phyloP scores from a whole-genome alignment of 305 asterid genomes.

The Vinca major region DNA sequence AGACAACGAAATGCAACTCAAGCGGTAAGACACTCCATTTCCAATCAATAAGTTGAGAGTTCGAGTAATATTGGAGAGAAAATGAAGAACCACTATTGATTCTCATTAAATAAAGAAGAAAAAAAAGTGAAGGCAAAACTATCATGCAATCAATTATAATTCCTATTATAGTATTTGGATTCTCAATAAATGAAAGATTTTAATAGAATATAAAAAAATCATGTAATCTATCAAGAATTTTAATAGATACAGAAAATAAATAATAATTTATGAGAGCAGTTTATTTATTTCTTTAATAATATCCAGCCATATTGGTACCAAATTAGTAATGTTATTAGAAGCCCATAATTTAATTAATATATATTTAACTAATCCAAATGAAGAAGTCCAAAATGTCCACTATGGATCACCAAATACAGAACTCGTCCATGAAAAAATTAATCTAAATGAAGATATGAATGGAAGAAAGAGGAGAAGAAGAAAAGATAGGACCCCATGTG shows the following conservation, averaged over 20 bases:
- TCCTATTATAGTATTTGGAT: not conserved
- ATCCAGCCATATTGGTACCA: not conserved
- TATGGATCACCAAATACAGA: not conserved
- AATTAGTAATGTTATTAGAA: not conserved
- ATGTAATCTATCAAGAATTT: too few species aligned
- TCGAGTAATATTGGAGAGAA: too few species aligned
- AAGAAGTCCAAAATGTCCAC: not conserved
- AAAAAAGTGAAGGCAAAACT: not conserved
- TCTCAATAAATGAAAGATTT: not conserved
- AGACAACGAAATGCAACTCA: too few species aligned
- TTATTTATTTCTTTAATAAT: too few species aligned
- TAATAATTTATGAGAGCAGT: too few species aligned
- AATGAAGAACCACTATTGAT: too few species aligned
- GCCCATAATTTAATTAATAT: not conserved
- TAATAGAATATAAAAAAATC: too few species aligned
- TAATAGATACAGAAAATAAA: too few species aligned
- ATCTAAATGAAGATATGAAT: slow-evolving; percentile 11
- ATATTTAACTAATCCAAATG: not conserved
- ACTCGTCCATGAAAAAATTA: not conserved
- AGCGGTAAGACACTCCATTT: too few species aligned
- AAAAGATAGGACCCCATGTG: slow-evolving; percentile 27
- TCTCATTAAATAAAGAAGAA: too few species aligned
- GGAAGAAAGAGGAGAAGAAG: not conserved
- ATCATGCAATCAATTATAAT: not conserved
- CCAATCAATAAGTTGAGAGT: too few species aligned